A percentile compares a stretch with the other conserved stretches of the same genome.
Conservation (phyloP, 1,284 basidiomycete species). For the Tilletia walkeri region DNA sequence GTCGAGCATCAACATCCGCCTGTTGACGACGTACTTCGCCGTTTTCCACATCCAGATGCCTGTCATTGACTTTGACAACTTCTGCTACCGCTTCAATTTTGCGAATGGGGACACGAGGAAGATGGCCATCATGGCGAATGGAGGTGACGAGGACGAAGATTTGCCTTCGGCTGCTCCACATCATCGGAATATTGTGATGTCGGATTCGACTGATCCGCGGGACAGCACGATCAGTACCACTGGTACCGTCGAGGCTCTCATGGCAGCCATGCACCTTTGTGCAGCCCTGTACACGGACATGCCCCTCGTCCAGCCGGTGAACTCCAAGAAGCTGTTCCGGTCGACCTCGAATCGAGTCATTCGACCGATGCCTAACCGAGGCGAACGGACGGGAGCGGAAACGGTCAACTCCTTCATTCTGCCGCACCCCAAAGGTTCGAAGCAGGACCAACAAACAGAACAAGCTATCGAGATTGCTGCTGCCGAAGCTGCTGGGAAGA, state of each 20-base stretch:
- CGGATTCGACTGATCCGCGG: slow-evolving; percentile 21
- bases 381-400: not conserved
- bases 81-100: slow-evolving; percentile 44
- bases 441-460: slow-evolving; percentile 9
- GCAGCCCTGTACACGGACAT: slow-evolving; percentile 47
- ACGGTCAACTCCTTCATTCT: slow-evolving; percentile 12
- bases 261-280: slow-evolving; percentile 47
- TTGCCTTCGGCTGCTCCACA: slow-evolving; percentile 23
- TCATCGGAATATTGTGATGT: slow-evolving; percentile 27
- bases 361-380: not conserved
- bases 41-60: slow-evolving; percentile 48
- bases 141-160: slow-evolving; percentile 32
- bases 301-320: slow-evolving; percentile 27
- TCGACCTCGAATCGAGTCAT: not conserved
- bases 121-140: slow-evolving; percentile 51
- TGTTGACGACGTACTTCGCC: slow-evolving; percentile 48
- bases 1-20: slow-evolving; percentile 26
- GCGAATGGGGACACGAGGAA: slow-evolving; percentile 43
- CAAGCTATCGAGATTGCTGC: not conserved
- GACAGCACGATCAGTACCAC: slow-evolving; percentile 43
- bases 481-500: slow-evolving; percentile 24
- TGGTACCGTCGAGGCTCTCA: slow-evolving; percentile 41
- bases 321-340: slow-evolving; percentile 26
- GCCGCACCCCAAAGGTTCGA: slow-evolving; percentile 12
- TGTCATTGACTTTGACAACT: slow-evolving; percentile 44